A percentile compares a stretch with the other conserved stretches of the same genome.
These are phyloP conservation scores for Fraxinus anomala DNA, from an alignment of 257 asterid genomes.

Conservation along the genomic window DNA sequence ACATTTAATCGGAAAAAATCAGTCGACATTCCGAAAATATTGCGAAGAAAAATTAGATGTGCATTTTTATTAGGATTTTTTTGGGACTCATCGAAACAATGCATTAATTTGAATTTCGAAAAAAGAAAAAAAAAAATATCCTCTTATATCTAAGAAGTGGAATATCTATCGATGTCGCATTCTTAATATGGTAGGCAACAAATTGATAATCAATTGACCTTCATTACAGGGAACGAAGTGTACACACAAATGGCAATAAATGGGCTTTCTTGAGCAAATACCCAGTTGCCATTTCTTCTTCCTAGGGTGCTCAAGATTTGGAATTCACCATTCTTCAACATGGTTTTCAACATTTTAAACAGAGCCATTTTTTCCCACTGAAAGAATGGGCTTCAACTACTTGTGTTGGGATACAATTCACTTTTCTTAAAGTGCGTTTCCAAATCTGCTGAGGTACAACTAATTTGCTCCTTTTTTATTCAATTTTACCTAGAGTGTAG, in stretches of 20 bases:
- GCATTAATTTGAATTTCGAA: not conserved
- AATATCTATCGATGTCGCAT: too few relatives aligned
- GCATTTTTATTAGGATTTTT: not conserved
- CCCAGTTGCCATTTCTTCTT: constrained; percentile 13
- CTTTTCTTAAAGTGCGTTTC: constrained; percentile 14
- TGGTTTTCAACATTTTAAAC: not conserved
- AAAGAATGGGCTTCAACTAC: not conserved
- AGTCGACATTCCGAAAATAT: not conserved
- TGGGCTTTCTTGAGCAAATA: constrained; percentile 20
- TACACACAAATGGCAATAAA: constrained; percentile 28
- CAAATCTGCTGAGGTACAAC: constrained; percentile 25
- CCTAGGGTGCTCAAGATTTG: not conserved
- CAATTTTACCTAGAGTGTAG: not conserved
- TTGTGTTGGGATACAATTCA: not conserved
- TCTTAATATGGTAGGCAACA: not conserved
- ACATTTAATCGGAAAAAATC: too few relatives aligned
- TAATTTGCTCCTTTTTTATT: not conserved
- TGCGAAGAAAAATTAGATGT: not conserved
- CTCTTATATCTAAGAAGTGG: too few relatives aligned
- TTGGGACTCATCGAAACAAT: not conserved
- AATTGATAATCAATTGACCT: constrained; percentile 1
- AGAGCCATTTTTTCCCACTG: not conserved
- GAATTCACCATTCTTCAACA: constrained; percentile 3
- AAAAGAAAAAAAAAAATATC: too few relatives aligned
- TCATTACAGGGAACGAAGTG: not conserved